phyloP scores from a whole-genome alignment of 257 asterid species.

The Nicotiana tabacum region DNA sequence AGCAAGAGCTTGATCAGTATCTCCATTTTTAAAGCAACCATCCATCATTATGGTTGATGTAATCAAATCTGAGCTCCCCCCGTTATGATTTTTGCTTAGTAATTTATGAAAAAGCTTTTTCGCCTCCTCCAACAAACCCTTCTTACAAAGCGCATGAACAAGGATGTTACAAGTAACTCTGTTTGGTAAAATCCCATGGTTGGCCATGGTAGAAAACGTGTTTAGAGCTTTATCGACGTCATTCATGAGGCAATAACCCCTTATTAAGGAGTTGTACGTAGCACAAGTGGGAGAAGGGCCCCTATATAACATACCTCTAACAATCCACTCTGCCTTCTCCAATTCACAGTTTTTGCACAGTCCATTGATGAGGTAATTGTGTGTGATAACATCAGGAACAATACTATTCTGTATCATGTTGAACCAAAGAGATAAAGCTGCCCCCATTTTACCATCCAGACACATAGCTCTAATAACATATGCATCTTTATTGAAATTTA shows the following conservation, averaged over 20 bases:
- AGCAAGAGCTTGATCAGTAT: constrained; percentile 44
- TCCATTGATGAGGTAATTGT: constrained; percentile 67
- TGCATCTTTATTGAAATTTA: constrained; percentile 20
- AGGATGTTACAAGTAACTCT: constrained; percentile 75
- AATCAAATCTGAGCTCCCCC: constrained; percentile 35
- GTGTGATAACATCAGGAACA: constrained; percentile 56
- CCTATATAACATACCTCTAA: constrained; percentile 48
- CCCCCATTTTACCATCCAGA: constrained; percentile 56
- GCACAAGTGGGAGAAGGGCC: constrained; percentile 77
- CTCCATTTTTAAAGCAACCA: constrained; percentile 60
- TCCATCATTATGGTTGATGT: constrained; percentile 75
- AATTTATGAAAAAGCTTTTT: constrained; percentile 50
- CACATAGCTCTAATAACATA: constrained; percentile 52
- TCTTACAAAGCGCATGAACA: constrained; percentile 67
- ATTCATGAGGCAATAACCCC: constrained; percentile 57
- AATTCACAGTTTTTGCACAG: constrained; percentile 65
- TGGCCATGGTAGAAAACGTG: constrained; percentile 55
- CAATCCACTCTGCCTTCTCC: constrained; percentile 59
- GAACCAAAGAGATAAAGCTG: constrained; percentile 54
- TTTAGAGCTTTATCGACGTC: constrained; percentile 57
- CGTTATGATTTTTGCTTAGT: constrained; percentile 38
- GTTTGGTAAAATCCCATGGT: constrained; percentile 52
- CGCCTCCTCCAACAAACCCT: constrained; percentile 53
- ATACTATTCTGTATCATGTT: constrained; percentile 42
- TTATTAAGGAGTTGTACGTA: constrained; percentile 76